phyloP scores from a whole-genome alignment of 2,329 filamentous ascomycete species.

The Talaromyces piceae region DNA sequence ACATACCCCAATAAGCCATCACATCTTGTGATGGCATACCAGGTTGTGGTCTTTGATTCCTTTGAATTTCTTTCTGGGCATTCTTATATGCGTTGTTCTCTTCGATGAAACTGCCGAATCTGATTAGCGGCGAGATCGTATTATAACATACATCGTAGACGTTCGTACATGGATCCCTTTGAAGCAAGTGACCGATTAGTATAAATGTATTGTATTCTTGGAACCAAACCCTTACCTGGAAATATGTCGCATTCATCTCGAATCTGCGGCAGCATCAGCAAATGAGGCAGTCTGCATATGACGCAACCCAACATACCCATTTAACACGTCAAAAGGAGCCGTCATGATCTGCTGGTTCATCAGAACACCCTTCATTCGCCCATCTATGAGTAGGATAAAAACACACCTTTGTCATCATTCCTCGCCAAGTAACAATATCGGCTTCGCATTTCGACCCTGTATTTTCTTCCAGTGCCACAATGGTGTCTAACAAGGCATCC shows the following conservation, averaged over 20 bases:
- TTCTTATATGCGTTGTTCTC: constrained; percentile 74
- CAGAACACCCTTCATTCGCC: background rate
- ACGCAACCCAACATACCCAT: constrained; percentile 52
- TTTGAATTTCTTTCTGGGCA: constrained; percentile 53
- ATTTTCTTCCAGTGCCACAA: constrained; percentile 65
- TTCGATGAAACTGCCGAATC: constrained; percentile 67
- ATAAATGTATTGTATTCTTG: constrained; percentile 2
- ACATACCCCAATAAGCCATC: constrained; percentile 85
- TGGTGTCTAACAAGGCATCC: constrained; percentile 69
- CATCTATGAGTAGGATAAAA: background rate
- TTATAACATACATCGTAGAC: constrained; percentile 9
- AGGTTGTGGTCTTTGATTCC: constrained; percentile 40
- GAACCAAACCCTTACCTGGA: constrained; percentile 56
- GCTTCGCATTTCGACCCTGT: constrained; percentile 61
- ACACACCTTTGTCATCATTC: constrained; percentile 92
- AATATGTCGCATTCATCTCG: constrained; percentile 90
- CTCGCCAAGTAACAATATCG: constrained; percentile 85
- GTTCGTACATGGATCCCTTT: constrained; percentile 51
- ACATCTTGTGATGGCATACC: constrained; percentile 61
- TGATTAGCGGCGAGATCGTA: constrained; percentile 11
- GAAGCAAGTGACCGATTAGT: constrained; percentile 15
- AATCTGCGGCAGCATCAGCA: constrained; percentile 52
- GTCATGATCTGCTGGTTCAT: constrained; percentile 64
- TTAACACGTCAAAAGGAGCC: constrained; percentile 70
- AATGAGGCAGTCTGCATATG: constrained; percentile 7